These are phyloP conservation scores for Cladophialophora exuberans DNA, from an alignment of 2,329 filamentous ascomycete species.

Conservation along the genomic window DNA sequence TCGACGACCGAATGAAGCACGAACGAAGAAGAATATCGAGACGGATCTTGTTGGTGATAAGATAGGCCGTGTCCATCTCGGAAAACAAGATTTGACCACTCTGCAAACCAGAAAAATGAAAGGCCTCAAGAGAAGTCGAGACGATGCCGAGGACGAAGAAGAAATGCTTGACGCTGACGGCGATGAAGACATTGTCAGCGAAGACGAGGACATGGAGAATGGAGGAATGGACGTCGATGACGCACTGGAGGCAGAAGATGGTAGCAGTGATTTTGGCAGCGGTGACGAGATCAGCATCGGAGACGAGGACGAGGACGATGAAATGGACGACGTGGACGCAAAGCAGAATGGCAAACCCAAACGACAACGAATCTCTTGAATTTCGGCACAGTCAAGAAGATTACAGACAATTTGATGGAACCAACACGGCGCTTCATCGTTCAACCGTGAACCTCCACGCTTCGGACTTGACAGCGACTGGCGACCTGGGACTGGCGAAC, in stretches of 20 bases:
- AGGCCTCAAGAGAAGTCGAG: constrained; percentile 83
- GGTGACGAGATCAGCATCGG: constrained; percentile 33
- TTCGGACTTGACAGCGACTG: too few relatives aligned
- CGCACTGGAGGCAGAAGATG: constrained; percentile 13
- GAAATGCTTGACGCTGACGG: constrained; percentile 25
- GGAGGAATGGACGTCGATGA: constrained; percentile 47
- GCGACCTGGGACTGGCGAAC: too few relatives aligned
- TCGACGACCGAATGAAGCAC: constrained; percentile 61
- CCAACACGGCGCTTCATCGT: too few relatives aligned
- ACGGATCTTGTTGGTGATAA: constrained; percentile 95
- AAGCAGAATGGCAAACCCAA: constrained; percentile 26
- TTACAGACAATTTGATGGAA: neutral
- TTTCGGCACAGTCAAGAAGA: too few relatives aligned
- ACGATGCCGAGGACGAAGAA: constrained; percentile 58
- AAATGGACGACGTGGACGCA: too few relatives aligned
- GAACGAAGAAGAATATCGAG: constrained; percentile 93
- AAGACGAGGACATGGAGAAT: constrained; percentile 30
- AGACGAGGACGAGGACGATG: constrained; percentile 33
- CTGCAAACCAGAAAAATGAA: constrained; percentile 99
- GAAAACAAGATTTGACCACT: constrained; percentile 82
- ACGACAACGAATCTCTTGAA: constrained; percentile 23
- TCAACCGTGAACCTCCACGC: too few relatives aligned
- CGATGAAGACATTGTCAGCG: constrained; percentile 31
- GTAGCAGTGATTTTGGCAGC: constrained; percentile 26
- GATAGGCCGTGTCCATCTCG: constrained; percentile 88